A percentile compares a stretch with the other conserved stretches of the same genome.
Evolutionary conservation across 1,139 yeast species (phyloP).

Genomic region (Geotrichum carabidarum): DNA sequence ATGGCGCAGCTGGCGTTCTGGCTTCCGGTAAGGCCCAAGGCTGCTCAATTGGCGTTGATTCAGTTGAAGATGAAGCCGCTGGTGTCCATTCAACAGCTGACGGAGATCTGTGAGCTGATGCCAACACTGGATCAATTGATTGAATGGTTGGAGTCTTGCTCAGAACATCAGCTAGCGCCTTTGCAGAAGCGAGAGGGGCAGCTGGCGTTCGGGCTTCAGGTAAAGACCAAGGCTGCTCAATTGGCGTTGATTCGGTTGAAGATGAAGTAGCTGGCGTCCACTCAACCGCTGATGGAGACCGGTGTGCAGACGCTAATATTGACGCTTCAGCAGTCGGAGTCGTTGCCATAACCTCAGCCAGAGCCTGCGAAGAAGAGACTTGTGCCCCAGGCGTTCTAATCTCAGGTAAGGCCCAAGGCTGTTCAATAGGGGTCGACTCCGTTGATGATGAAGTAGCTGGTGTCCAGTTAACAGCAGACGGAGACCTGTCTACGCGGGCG

Average conservation of each 20-base stretch:
- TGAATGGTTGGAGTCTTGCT: background rate
- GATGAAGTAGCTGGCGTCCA: conserved; percentile 4
- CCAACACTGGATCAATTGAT: background rate
- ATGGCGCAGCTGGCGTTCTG: background rate
- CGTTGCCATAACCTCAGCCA: background rate
- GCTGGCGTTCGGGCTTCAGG: background rate
- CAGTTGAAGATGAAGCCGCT: conserved; percentile 1
- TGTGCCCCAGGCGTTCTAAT: background rate
- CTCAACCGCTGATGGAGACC: conserved; percentile 4
- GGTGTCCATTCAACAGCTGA: conserved; percentile 11
- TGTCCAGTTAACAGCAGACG: conserved; percentile 12
- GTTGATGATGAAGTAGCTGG: conserved; percentile 13
- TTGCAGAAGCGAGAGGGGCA: background rate
- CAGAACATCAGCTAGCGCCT: background rate
- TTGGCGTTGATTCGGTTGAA: conserved; percentile 4
- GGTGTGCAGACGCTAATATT: background rate
- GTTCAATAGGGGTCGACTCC: conserved; percentile 6
- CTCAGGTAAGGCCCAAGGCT: conserved; percentile 8
- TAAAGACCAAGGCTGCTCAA: background rate
- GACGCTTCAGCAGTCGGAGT: background rate
- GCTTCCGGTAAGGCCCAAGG: background rate
- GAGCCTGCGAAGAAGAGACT: background rate
- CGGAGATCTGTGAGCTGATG: conserved; percentile 8
- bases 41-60: conserved; percentile 1
- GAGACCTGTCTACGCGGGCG: conserved; percentile 3